Conservation (phyloP, 2,329 filamentous ascomycete genomes). For the Nothophoma quercina region DNA sequence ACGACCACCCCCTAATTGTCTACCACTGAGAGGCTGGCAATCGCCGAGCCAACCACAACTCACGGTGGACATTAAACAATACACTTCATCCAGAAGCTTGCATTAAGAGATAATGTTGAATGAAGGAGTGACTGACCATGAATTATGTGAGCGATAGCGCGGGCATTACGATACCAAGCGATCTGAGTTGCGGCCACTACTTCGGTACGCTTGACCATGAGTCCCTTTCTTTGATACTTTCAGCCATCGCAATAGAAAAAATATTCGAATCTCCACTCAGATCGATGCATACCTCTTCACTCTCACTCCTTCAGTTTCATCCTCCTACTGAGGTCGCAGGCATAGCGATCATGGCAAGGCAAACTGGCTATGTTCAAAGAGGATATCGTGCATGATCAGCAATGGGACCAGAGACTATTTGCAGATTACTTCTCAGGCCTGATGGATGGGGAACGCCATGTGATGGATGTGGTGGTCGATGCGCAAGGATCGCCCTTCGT, state of each 20-base stretch:
- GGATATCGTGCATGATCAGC: not conserved
- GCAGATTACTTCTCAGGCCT: not conserved
- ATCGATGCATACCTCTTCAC: not conserved
- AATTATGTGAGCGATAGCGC: slow-evolving; percentile 15
- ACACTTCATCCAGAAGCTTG: not conserved
- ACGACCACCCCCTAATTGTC: not conserved
- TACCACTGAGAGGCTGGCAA: not conserved
- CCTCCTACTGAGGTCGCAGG: not conserved
- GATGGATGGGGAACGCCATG: not conserved
- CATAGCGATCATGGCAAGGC: not conserved
- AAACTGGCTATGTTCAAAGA: not conserved
- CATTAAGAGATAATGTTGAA: slow-evolving; percentile 14
- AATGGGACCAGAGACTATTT: not conserved
- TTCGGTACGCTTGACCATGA: slow-evolving; percentile 26
- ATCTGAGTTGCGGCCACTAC: slow-evolving; percentile 21
- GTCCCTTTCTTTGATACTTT: slow-evolving; percentile 18
- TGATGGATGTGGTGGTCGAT: slow-evolving; percentile 3
- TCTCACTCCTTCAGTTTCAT: not conserved
- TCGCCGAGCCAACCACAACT: not conserved
- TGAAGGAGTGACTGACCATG: slow-evolving; percentile 10
- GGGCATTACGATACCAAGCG: slow-evolving; percentile 24
- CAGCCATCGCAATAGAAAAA: slow-evolving; percentile 16
- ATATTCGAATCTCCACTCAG: slow-evolving; percentile 14
- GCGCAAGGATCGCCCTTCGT: slow-evolving; percentile 10
- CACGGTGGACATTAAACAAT: not conserved